Evolutionary conservation across 1,139 yeast species (phyloP).

Genomic region (Debaryomyces nepalensis): DNA sequence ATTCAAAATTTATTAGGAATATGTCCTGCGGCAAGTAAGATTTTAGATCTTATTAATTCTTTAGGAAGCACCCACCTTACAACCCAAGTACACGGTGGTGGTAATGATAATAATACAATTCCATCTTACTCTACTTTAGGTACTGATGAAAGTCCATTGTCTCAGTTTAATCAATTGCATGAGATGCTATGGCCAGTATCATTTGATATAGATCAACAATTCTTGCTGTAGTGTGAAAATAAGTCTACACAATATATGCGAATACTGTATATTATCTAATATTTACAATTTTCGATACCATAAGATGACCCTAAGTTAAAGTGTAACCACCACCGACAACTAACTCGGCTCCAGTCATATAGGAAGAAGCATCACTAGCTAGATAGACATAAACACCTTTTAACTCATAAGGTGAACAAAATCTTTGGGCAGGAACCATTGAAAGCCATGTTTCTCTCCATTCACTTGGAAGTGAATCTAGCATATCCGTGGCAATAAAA

Average conservation of each 20-base stretch:
- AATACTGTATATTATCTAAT: too few relatives aligned
- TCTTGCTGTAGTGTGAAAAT: too few relatives aligned
- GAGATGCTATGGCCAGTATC: background rate
- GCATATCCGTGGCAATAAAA: conserved; percentile 21
- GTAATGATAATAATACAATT: background rate
- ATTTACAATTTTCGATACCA: background rate
- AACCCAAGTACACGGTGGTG: background rate
- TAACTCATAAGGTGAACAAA: conserved; percentile 24
- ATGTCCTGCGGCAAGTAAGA: background rate
- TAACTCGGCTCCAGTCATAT: background rate
- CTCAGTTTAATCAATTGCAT: background rate
- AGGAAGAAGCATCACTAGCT: conserved; percentile 14
- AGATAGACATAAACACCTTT: conserved; percentile 28
- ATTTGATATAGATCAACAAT: background rate
- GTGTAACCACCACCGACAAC: background rate
- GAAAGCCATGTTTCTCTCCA: conserved; percentile 22
- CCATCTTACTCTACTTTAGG: background rate
- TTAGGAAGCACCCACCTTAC: conserved; percentile 40
- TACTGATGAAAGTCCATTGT: background rate
- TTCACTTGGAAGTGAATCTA: conserved; percentile 36
- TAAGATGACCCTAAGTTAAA: background rate
- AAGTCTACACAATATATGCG: too few relatives aligned
- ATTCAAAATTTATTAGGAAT: background rate
- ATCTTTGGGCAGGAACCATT: conserved; percentile 27
- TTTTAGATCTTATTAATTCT: background rate